These are phyloP conservation scores for Mortierella polycephala DNA, from an alignment of 371 early-diverging fungal species.

Conservation along the genomic window DNA sequence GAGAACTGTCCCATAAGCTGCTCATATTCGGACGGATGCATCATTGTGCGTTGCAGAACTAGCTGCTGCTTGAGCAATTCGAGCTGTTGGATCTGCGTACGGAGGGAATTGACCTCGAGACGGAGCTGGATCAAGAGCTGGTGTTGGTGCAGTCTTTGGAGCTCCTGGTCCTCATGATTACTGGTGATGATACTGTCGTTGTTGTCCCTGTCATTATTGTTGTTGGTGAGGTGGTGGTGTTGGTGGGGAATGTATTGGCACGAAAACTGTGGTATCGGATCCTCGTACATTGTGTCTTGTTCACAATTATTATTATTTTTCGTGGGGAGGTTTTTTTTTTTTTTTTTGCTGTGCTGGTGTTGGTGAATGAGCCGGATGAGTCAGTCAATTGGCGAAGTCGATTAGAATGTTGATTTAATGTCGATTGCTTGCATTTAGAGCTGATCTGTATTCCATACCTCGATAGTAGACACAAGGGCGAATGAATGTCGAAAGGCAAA, in stretches of 20 bases:
- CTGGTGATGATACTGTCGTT: neutral
- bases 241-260: constrained; percentile 6
- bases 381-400: too few relatives aligned
- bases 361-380: too few relatives aligned
- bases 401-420: too few relatives aligned
- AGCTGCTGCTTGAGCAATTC: constrained; percentile 39
- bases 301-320: neutral
- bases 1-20: constrained; percentile 46
- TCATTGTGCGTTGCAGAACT: constrained; percentile 26
- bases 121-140: constrained; percentile 41
- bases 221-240: constrained; percentile 5
- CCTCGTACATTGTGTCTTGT: constrained; percentile 32
- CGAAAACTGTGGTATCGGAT: constrained; percentile 26
- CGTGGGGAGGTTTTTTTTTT: neutral
- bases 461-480: too few relatives aligned
- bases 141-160: constrained; percentile 37
- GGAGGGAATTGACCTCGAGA: constrained; percentile 36
- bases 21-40: constrained; percentile 31
- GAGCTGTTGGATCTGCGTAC: constrained; percentile 39
- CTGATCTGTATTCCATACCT: too few relatives aligned
- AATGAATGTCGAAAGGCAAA: neutral
- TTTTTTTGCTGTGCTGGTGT: too few relatives aligned
- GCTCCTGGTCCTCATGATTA: constrained; percentile 24
- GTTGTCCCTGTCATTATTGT: neutral
- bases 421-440: too few relatives aligned